Percentiles rank a stretch among this genome's conserved stretches.
phyloP scores from a whole-genome alignment of 768 basidiomycete genomes.

The Pisolithus tinctorius region DNA sequence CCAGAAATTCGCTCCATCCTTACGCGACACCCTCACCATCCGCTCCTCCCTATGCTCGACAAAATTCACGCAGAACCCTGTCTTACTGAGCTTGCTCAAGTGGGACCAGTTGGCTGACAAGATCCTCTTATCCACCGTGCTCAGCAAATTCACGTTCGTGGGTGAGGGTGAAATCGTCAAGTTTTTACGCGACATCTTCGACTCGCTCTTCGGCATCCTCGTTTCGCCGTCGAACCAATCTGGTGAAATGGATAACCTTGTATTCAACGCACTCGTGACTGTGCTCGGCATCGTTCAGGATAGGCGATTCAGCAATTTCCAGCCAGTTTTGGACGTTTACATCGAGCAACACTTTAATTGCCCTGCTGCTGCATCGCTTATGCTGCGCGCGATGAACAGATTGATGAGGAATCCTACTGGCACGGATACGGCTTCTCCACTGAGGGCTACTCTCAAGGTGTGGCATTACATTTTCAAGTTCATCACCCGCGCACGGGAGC shows the following conservation, averaged over 20 bases:
- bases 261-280: constrained; percentile 87
- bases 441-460: constrained; percentile 89
- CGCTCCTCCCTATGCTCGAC: constrained; percentile 92
- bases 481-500: constrained; percentile 80
- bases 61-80: constrained; percentile 83
- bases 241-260: constrained; percentile 76
- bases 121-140: constrained; percentile 60
- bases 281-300: constrained; percentile 92
- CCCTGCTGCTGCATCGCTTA: constrained; percentile 72
- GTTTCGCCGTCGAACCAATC: constrained; percentile 65
- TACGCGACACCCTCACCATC: constrained; percentile 73
- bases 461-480: constrained; percentile 98
- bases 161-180: constrained; percentile 94
- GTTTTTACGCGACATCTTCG: constrained; percentile 85
- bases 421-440: constrained; percentile 63
- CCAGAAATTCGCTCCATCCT: constrained; percentile 55
- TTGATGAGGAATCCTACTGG: constrained; percentile 70
- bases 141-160: constrained; percentile 85
- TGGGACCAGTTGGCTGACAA: constrained; percentile 71
- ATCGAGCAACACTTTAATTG: constrained; percentile 85
- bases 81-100: constrained; percentile 69
- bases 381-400: constrained; percentile 83
- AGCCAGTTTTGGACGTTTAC: constrained; percentile 88
- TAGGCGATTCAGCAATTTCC: constrained; percentile 91
- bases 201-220: constrained; percentile 87